A percentile compares a stretch with the other conserved stretches of the same genome.
These are phyloP conservation scores for Aspergillus cristatus DNA, from an alignment of 495 filamentous ascomycete species.

Conservation along the genomic window DNA sequence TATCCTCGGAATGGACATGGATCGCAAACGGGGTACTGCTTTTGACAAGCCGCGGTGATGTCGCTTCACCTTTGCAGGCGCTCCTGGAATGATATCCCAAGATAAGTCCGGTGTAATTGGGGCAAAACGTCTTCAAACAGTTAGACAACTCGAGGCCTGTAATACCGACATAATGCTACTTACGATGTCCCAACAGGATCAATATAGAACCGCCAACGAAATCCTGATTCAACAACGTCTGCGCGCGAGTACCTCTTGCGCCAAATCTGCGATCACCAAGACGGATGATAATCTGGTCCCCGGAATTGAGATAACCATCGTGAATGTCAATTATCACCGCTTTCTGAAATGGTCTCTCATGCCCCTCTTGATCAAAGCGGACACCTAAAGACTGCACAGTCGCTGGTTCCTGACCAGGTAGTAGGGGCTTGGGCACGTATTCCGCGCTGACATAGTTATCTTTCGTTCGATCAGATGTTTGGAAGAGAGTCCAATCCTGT, in stretches of 20 bases:
- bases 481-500: conserved; percentile 16
- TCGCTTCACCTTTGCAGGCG: conserved; percentile 2
- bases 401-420: conserved; percentile 8
- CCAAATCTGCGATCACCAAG: conserved; percentile 11
- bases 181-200: conserved; percentile 18
- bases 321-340: conserved; percentile 15
- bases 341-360: conserved; percentile 16
- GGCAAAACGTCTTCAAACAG: conserved; percentile 7
- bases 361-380: conserved; percentile 15
- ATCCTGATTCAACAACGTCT: conserved; percentile 13
- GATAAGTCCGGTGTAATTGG: conserved; percentile 11
- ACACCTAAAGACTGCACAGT: conserved; percentile 13
- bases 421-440: conserved; percentile 9
- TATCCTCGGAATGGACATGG: conserved; percentile 11
- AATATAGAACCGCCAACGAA: conserved; percentile 13
- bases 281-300: conserved; percentile 11
- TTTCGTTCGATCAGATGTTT: conserved; percentile 12
- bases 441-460: conserved; percentile 20
- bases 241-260: conserved; percentile 8
- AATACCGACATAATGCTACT: conserved; percentile 4
- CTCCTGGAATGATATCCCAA: conserved; percentile 7
- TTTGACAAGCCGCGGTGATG: conserved; percentile 3
- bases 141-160: no score
- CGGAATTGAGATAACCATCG: conserved; percentile 14
- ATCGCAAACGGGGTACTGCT: conserved; percentile 5